Percentiles rank a stretch among this genome's conserved stretches.
Evolutionary conservation across 176 grass and related monocot genomes (phyloP).

Genomic region (barley (Hordeum vulgare)): DNA sequence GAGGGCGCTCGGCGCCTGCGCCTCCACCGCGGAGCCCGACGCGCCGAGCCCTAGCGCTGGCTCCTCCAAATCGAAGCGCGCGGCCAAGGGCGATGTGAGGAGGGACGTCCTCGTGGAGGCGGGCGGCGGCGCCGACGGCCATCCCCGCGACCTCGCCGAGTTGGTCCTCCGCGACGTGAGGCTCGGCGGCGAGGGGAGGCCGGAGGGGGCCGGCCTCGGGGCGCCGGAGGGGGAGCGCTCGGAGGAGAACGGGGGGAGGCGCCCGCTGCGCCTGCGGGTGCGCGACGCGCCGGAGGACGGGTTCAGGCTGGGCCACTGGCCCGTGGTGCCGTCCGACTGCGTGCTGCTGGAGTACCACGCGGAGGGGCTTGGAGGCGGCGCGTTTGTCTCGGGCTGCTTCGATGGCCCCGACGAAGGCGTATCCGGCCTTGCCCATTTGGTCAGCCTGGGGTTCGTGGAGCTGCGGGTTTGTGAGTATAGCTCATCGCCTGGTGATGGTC

Average conservation of each 20-base stretch:
- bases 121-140: conserved; percentile 37
- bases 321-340: conserved; percentile 42
- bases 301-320: conserved; percentile 71
- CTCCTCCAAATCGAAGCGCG: conserved; percentile 31
- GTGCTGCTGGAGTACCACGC: conserved; percentile 51
- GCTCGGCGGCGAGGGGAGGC: conserved; percentile 30
- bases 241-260: too few relatives aligned
- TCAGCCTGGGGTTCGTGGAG: conserved; percentile 52
- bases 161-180: conserved; percentile 47
- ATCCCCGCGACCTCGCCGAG: conserved; percentile 71
- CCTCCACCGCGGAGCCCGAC: too few relatives aligned
- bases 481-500: conserved; percentile 10
- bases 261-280: conserved; percentile 53
- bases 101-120: conserved; percentile 56
- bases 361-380: neutral
- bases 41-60: conserved; percentile 22
- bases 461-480: conserved; percentile 16
- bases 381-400: conserved; percentile 47
- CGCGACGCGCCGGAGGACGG: conserved; percentile 52
- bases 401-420: conserved; percentile 76
- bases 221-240: conserved; percentile 23
- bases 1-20: neutral
- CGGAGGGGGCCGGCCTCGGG: conserved; percentile 5
- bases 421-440: conserved; percentile 65
- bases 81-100: conserved; percentile 23